A percentile compares a stretch with the other conserved stretches of the same genome.
Evolutionary conservation across 31 red algal species (phyloP).

Genomic region (Endocladia muricata): DNA sequence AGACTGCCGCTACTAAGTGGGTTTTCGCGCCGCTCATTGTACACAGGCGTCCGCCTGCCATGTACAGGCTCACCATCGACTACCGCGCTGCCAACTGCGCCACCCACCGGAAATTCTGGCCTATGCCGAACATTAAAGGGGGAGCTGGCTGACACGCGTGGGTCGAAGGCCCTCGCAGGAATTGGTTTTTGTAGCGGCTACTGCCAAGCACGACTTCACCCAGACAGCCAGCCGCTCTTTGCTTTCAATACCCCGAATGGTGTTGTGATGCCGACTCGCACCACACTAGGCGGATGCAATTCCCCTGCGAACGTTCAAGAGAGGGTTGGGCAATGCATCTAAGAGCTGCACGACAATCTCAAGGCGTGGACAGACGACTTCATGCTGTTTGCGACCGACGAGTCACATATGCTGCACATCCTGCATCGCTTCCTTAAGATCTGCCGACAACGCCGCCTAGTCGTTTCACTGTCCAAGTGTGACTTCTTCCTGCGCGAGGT

Average conservation of each 20-base stretch:
- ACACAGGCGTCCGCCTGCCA: conserved; percentile 9
- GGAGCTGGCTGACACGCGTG: conserved; percentile 7
- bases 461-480: conserved; percentile 12
- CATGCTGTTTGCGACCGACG: neutral
- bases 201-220: conserved; percentile 15
- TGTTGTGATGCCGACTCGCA: conserved; percentile 18
- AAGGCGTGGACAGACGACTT: neutral
- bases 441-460: conserved; percentile 9
- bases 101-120: conserved; percentile 5
- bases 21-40: conserved; percentile 17
- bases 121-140: conserved; percentile 19
- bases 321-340: conserved; percentile 3
- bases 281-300: neutral
- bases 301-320: conserved; percentile 22
- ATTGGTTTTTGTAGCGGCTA: conserved; percentile 19
- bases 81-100: conserved; percentile 1
- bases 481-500: conserved; percentile 7
- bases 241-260: neutral
- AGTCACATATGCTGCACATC: conserved; percentile 5
- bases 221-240: conserved; percentile 4
- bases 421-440: neutral
- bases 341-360: neutral
- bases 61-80: conserved; percentile 12
- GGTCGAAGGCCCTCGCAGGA: neutral
- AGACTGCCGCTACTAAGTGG: neutral